phyloP scores from a whole-genome alignment of 257 asterid species.

The Osmanthus fragrans region DNA sequence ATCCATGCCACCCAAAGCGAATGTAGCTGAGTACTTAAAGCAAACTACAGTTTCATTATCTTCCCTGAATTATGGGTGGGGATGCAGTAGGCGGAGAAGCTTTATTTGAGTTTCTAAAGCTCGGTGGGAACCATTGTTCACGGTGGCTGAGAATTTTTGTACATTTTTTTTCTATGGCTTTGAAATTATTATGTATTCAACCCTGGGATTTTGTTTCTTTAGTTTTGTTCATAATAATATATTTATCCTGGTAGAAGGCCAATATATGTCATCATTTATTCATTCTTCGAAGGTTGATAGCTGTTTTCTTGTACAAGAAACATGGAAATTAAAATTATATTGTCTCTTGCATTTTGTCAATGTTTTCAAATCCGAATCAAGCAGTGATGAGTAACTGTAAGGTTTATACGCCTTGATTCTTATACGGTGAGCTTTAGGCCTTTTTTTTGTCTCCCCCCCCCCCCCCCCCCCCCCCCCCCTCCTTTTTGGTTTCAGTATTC shows the following conservation, averaged over 20 bases:
- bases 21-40: neutral
- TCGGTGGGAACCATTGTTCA: neutral
- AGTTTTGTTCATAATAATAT: neutral
- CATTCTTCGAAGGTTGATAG: neutral
- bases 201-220: neutral
- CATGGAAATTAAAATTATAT: too few species aligned
- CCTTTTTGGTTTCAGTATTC: too few species aligned
- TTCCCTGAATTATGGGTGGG: neutral
- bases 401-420: too few species aligned
- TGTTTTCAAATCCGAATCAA: too few species aligned
- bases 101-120: neutral
- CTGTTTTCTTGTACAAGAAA: neutral
- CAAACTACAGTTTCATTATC: neutral
- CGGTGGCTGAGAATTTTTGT: neutral
- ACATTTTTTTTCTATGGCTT: neutral
- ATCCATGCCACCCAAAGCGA: neutral
- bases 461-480: too few species aligned
- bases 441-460: too few species aligned
- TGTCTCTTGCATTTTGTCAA: too few species aligned
- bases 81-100: neutral
- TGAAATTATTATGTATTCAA: neutral
- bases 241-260: neutral
- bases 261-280: neutral
- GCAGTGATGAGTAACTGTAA: too few species aligned
- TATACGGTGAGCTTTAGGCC: too few species aligned